Evolutionary conservation across 2,329 filamentous ascomycete species (phyloP), one percentile per base, ranked within the genome.

Genomic region (Alternaria sp.): DNA sequence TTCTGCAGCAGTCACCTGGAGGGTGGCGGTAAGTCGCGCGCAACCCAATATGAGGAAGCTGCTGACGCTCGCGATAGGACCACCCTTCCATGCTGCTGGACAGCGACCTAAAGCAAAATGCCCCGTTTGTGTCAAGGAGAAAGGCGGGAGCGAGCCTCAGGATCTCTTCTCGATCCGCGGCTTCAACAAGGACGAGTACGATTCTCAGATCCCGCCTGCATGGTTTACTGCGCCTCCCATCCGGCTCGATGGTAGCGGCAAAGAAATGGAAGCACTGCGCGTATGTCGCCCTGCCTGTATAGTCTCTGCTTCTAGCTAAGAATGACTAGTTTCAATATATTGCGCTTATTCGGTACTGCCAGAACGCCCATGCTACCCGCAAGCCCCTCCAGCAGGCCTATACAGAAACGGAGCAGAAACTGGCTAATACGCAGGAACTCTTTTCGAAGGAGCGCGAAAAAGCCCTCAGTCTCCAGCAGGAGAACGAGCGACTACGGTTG

Each of bases 1-100:
- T 78, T 80, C 32, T 86, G 84, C 63, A 75, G 72, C 54, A 80
- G 79, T 61, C 83, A 85, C 67, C 67, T 86, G 3, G 78, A 81
- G 48, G 81, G 79, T 38, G 82, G 82, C 51, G 83, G 83, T 84
- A 62, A 69, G 79, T 71, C 26, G 36, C 18, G 14, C 11, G 18
- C 11, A 20, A 51, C 14, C 3, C n/a, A 5, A 36, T 3, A 41
- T 7, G 7, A 47, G 20, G n/a, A n/a, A 49, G 39, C 51, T 54
- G 57, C 57, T 57, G 11, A 51, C 22, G 16, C 8, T 3, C n/a
- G 20, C 34, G 5, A 48, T 39, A 85, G 83, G 78, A 14, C 79
- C 78, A 9, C 79, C 82, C 2, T 84, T 85, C 51, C 79, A 84
- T 62, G 75, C 78, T 0, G 71, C 75, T 32, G 77, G 75, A 12